Percentiles rank a stretch among this genome's conserved stretches.
Conservation (phyloP, 164 flowering plant genomes). For the Tetracentron sinense region DNA sequence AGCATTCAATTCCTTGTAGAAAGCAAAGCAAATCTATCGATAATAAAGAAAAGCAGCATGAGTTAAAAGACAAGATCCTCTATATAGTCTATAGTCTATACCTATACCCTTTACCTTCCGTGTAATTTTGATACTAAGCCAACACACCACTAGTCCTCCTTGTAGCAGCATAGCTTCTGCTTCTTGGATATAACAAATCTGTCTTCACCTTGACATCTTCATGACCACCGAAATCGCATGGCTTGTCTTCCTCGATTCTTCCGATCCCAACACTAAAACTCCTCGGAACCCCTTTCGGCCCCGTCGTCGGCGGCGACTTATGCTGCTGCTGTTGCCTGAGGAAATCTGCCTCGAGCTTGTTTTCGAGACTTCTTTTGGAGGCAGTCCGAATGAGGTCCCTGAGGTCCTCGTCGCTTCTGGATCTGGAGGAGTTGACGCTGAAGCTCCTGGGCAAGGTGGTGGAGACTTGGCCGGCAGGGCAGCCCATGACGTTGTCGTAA, state of each 20-base stretch:
- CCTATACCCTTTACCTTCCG: background rate
- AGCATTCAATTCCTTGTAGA: too few relatives aligned
- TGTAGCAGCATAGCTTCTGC: constrained; percentile 42
- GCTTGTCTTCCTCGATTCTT: constrained; percentile 64
- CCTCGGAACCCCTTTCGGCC: constrained; percentile 19
- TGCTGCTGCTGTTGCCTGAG: constrained; percentile 4
- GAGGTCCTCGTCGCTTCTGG: constrained; percentile 34
- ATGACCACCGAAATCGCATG: constrained; percentile 40
- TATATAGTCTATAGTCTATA: too few relatives aligned
- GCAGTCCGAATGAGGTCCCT: constrained; percentile 41
- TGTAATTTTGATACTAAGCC: background rate
- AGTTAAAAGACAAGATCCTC: too few relatives aligned
- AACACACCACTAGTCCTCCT: constrained; percentile 7
- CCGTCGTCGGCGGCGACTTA: background rate
- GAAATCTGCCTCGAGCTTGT: constrained; percentile 13
- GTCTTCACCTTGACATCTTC: constrained; percentile 23
- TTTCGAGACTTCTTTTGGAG: constrained; percentile 26
- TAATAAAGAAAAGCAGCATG: too few relatives aligned
- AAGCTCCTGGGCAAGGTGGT: constrained; percentile 39
- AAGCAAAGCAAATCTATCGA: too few relatives aligned
- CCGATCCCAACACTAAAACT: constrained; percentile 49
- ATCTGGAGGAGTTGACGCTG: constrained; percentile 26
- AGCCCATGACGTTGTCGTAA: constrained; percentile 11
- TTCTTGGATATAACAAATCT: constrained; percentile 28
- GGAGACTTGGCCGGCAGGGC: constrained; percentile 16